Percentiles rank a stretch among this genome's conserved stretches.
Conservation (phyloP, 2,329 filamentous ascomycete species). For the Claviceps purpurea region DNA sequence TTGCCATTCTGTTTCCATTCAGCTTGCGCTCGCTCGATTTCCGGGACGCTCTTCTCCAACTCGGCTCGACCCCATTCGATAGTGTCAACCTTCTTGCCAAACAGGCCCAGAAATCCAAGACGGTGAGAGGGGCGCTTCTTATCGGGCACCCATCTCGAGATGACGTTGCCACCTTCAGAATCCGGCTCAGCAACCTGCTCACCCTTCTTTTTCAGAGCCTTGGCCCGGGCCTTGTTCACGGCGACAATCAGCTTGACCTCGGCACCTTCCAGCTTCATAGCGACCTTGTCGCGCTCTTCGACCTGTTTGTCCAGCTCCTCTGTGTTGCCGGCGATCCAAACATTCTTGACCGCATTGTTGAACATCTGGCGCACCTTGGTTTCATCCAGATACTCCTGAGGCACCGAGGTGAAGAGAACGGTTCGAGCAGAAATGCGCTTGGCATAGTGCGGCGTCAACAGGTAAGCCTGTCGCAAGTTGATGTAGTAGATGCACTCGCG, state of each 20-base stretch:
- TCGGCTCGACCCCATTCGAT: conserved; percentile 67
- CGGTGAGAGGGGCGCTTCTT: conserved; percentile 60
- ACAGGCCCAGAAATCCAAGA: conserved; percentile 47
- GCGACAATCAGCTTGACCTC: conserved; percentile 70
- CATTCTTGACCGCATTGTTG: conserved; percentile 60
- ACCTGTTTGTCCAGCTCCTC: conserved; percentile 65
- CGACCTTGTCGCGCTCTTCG: conserved; percentile 58
- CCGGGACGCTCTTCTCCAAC: conserved; percentile 41
- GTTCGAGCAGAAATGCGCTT: conserved; percentile 80
- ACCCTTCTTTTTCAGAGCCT: conserved; percentile 21
- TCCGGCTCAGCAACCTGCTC: conserved; percentile 33
- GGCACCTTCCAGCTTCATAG: conserved; percentile 68
- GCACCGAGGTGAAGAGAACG: conserved; percentile 83
- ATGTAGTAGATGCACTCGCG: conserved; percentile 89
- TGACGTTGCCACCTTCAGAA: conserved; percentile 50
- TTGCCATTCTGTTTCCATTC: conserved; percentile 47
- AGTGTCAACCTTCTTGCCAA: conserved; percentile 60
- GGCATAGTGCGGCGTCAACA: conserved; percentile 71
- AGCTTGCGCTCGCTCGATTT: conserved; percentile 51
- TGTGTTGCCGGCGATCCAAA: conserved; percentile 72
- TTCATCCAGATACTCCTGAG: conserved; percentile 61
- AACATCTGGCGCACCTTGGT: conserved; percentile 63
- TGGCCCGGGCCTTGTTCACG: conserved; percentile 24
- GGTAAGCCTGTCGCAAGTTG: conserved; percentile 85
- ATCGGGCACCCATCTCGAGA: conserved; percentile 52